Percentiles rank a stretch among this genome's conserved stretches.
Evolutionary conservation across 345 rosid genomes (phyloP).

Genomic region (Physaria fendleri): DNA sequence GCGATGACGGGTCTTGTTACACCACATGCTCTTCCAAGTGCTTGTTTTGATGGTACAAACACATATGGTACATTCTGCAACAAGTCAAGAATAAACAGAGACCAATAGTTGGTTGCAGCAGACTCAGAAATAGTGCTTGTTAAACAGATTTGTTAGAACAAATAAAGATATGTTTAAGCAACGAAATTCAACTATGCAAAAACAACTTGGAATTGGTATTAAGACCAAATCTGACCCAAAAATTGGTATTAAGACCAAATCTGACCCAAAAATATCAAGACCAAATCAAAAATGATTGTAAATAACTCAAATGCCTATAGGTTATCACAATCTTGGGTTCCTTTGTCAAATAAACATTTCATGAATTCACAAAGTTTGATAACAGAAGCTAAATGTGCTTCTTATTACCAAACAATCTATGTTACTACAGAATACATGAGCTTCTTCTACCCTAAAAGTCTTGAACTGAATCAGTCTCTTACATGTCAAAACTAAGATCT

Average conservation of each 20-base stretch:
- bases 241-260: no score
- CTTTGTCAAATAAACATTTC: not conserved
- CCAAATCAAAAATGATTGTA: no score
- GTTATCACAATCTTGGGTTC: not conserved
- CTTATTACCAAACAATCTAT: not conserved
- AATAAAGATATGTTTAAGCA: not conserved
- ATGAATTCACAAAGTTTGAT: not conserved
- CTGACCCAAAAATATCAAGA: no score
- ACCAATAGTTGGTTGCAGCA: not conserved
- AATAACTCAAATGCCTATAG: no score
- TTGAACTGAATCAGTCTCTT: not conserved
- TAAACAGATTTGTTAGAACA: not conserved
- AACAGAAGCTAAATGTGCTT: not conserved
- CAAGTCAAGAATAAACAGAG: not conserved
- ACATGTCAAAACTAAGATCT: not conserved
- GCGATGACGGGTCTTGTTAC: constrained; percentile 92
- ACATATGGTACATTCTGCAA: constrained; percentile 91
- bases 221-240: no score
- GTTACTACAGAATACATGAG: not conserved
- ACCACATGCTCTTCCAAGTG: constrained; percentile 93
- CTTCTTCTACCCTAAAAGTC: not conserved
- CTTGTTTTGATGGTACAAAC: constrained; percentile 89
- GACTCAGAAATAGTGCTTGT: not conserved
- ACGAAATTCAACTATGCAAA: not conserved
- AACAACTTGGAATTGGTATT: not conserved